Evolutionary conservation across 1,284 basidiomycete species (phyloP).

Genomic region (Ganoderma leucocontextum): DNA sequence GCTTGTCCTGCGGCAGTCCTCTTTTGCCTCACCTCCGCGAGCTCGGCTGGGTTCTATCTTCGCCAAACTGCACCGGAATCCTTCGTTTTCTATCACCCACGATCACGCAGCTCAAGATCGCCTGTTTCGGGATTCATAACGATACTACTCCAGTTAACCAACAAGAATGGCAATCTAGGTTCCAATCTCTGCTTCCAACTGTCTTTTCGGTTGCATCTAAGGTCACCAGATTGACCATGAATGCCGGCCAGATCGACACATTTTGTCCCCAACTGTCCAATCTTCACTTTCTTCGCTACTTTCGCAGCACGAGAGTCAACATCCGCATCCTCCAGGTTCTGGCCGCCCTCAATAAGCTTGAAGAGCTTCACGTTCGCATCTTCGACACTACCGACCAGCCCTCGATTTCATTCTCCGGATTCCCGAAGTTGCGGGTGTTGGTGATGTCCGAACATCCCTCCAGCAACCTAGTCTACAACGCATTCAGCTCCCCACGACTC

Average conservation of each 20-base stretch:
- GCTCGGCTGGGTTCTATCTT: not conserved
- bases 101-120: slow-evolving; percentile 2
- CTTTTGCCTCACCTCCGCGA: slow-evolving; percentile 8
- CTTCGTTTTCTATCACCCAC: slow-evolving; percentile 1
- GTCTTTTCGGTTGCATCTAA: not conserved
- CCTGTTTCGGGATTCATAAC: not conserved
- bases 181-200: not conserved
- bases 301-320: not conserved
- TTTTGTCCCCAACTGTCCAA: not conserved
- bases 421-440: not conserved
- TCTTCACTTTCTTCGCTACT: not conserved
- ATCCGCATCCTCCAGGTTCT: slow-evolving; percentile 5
- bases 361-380: not conserved
- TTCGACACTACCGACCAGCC: slow-evolving; percentile 1
- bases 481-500: slow-evolving; percentile 7
- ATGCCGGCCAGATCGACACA: slow-evolving; percentile 1
- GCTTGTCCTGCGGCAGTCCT: not conserved
- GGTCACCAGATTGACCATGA: slow-evolving; percentile 1
- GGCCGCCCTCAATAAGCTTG: not conserved
- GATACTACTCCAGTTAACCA: not conserved
- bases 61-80: slow-evolving; percentile 5
- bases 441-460: slow-evolving; percentile 7
- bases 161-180: not conserved
- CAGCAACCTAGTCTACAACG: slow-evolving; percentile 6
- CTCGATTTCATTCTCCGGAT: slow-evolving; percentile 4